phyloP scores from a whole-genome alignment of 1,284 basidiomycete genomes.

The Limonomyces culmigenus region DNA sequence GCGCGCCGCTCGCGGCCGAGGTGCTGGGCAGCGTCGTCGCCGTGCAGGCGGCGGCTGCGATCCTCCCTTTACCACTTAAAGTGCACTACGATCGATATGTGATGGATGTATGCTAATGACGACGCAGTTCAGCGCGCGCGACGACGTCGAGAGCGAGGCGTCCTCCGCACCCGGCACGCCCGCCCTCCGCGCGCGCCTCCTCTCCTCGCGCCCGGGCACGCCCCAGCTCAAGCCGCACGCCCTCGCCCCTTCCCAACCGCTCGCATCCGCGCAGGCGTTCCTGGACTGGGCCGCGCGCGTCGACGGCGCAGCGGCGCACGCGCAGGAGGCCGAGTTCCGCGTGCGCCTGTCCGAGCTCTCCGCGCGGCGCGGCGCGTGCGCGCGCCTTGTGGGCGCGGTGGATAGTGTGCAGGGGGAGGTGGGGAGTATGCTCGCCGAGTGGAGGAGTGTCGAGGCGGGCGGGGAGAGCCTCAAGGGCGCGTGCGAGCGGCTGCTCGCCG shows the following conservation, averaged over 20 bases:
- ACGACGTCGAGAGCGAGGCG: conserved; percentile 19
- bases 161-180: conserved; percentile 27
- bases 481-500: conserved; percentile 77
- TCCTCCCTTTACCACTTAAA: conserved; percentile 50
- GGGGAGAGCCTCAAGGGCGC: conserved; percentile 77
- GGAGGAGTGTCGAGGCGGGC: conserved; percentile 75
- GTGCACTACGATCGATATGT: conserved; percentile 22
- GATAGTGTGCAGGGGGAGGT: conserved; percentile 59
- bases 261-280: conserved; percentile 83
- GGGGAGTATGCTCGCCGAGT: conserved; percentile 66
- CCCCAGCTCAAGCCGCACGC: conserved; percentile 21
- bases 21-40: conserved; percentile 49
- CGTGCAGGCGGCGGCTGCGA: conserved; percentile 48
- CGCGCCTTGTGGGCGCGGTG: conserved; percentile 49
- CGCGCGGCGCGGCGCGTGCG: conserved; percentile 61
- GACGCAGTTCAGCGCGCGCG: conserved; percentile 20
- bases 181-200: conserved; percentile 15
- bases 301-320: conserved; percentile 75
- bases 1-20: conserved; percentile 55
- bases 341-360: conserved; percentile 63
- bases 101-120: conserved; percentile 1
- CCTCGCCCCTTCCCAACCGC: conserved; percentile 51
- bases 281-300: conserved; percentile 87
- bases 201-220: conserved; percentile 16
- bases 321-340: conserved; percentile 81